Conservation (phyloP, 768 basidiomycete species). For the Pulveroboletus sp. region DNA sequence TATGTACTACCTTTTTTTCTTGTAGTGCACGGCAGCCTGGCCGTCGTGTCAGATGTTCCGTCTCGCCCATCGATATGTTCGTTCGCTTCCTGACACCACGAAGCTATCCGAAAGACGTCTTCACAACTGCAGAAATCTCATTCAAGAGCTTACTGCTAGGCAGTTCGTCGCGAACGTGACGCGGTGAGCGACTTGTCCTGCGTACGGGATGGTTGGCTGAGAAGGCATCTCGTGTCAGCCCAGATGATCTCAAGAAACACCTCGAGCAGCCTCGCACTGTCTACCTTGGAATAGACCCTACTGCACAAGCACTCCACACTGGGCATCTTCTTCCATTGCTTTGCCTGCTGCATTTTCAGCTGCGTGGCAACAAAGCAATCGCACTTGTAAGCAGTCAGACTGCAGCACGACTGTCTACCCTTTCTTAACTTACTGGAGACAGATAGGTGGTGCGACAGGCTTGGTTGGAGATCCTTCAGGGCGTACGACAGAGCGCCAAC, state of each 20-base stretch:
- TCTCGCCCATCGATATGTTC: slow-evolving; percentile 17
- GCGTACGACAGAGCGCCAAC: slow-evolving; percentile 72
- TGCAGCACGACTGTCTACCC: not conserved
- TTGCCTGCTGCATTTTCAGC: slow-evolving; percentile 80
- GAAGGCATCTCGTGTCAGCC: slow-evolving; percentile 28
- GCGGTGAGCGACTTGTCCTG: slow-evolving; percentile 23
- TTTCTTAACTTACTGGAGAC: slow-evolving; percentile 4
- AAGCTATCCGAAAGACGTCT: slow-evolving; percentile 11
- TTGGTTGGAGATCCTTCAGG: slow-evolving; percentile 98
- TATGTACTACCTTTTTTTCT: not conserved
- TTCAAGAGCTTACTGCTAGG: slow-evolving; percentile 33
- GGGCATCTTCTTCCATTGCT: slow-evolving; percentile 91
- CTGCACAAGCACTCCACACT: slow-evolving; percentile 84
- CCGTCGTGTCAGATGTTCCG: slow-evolving; percentile 18
- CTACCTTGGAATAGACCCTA: slow-evolving; percentile 92
- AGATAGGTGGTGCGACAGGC: slow-evolving; percentile 97
- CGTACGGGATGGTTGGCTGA: slow-evolving; percentile 1
- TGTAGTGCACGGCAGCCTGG: not conserved
- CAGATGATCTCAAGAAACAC: slow-evolving; percentile 38
- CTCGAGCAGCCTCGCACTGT: slow-evolving; percentile 46
- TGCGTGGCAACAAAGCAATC: slow-evolving; percentile 78
- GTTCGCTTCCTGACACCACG: not conserved
- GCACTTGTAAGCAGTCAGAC: slow-evolving; percentile 63
- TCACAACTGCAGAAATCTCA: slow-evolving; percentile 20
- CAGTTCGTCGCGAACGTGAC: slow-evolving; percentile 36